A percentile compares a stretch with the other conserved stretches of the same genome.
phyloP scores from a whole-genome alignment of 1,284 basidiomycete genomes.

The Tilletia caries region DNA sequence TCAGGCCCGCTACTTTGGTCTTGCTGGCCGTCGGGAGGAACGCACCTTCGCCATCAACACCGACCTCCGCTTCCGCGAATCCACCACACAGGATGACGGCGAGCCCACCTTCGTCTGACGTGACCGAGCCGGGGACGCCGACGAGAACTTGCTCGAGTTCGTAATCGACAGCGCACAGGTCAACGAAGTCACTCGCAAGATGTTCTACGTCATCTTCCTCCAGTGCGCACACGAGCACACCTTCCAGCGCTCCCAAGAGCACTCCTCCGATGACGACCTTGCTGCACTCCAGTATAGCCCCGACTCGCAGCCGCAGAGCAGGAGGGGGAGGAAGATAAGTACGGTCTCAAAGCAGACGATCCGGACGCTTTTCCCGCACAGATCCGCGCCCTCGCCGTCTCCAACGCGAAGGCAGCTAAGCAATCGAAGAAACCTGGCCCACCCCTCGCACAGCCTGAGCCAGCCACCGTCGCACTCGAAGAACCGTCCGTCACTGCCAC shows the following conservation, averaged over 20 bases:
- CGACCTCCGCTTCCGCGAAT: constrained; percentile 68
- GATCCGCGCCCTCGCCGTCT: constrained; percentile 3
- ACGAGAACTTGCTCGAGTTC: constrained; percentile 74
- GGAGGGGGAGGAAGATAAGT: constrained; percentile 12
- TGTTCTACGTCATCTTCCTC: constrained; percentile 88
- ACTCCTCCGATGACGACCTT: constrained; percentile 50
- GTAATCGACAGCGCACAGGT: constrained; percentile 63
- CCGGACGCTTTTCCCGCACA: neutral
- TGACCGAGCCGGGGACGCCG: constrained; percentile 59
- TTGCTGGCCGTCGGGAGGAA: too few relatives aligned
- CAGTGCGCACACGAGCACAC: constrained; percentile 80
- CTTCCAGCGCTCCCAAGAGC: constrained; percentile 42
- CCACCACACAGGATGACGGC: constrained; percentile 46
- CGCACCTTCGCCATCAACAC: constrained; percentile 84
- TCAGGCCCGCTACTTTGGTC: too few relatives aligned
- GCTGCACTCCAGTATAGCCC: constrained; percentile 49
- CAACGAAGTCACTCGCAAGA: constrained; percentile 76
- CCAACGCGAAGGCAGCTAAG: neutral
- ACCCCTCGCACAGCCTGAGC: neutral
- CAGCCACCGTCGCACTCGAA: neutral
- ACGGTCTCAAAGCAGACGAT: constrained; percentile 30
- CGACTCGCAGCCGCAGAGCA: neutral
- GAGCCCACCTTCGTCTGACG: constrained; percentile 58
- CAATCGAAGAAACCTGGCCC: neutral
- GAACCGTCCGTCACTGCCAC: neutral